These are phyloP conservation scores for Phaeosphaeriaceae sp. DNA, from an alignment of 2,329 filamentous ascomycete species.

Conservation along the genomic window DNA sequence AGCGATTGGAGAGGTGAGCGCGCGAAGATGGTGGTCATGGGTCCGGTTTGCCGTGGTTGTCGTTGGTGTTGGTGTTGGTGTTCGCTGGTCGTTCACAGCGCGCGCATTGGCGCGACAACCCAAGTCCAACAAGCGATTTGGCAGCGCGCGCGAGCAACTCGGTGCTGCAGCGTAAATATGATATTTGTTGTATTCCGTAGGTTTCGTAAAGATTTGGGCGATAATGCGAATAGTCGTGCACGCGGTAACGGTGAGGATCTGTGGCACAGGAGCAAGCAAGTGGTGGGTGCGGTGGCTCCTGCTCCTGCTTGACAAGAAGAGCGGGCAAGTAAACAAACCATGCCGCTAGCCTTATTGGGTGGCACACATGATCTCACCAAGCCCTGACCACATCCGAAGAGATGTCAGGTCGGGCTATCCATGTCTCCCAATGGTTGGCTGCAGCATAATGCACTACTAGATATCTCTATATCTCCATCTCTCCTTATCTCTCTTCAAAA, in stretches of 20 bases:
- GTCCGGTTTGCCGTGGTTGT: conserved; percentile 40
- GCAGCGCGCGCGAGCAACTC: conserved; percentile 2
- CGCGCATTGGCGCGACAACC: conserved; percentile 44
- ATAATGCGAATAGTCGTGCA: conserved; percentile 42
- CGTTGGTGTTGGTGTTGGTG: conserved; percentile 26
- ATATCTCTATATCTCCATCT: too few relatives aligned
- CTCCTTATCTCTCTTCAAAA: too few relatives aligned
- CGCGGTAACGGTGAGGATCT: conserved; percentile 29
- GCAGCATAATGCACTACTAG: too few relatives aligned
- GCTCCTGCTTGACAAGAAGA: conserved; percentile 17
- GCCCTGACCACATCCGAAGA: neutral
- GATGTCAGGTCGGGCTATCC: neutral
- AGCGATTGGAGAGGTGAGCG: conserved; percentile 54
- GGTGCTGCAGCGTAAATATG: conserved; percentile 5
- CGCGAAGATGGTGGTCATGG: conserved; percentile 46
- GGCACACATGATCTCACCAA: conserved; percentile 8
- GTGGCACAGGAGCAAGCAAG: conserved; percentile 36
- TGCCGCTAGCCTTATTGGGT: conserved; percentile 1
- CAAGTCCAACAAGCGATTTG: neutral
- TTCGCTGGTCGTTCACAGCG: conserved; percentile 38
- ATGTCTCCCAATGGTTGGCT: too few relatives aligned
- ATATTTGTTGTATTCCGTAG: conserved; percentile 15
- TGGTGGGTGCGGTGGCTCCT: conserved; percentile 28
- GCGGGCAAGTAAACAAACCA: conserved; percentile 26
- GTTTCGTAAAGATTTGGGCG: conserved; percentile 38